phyloP scores from a whole-genome alignment of 495 filamentous ascomycete genomes.

The Rusavskia elegans region DNA sequence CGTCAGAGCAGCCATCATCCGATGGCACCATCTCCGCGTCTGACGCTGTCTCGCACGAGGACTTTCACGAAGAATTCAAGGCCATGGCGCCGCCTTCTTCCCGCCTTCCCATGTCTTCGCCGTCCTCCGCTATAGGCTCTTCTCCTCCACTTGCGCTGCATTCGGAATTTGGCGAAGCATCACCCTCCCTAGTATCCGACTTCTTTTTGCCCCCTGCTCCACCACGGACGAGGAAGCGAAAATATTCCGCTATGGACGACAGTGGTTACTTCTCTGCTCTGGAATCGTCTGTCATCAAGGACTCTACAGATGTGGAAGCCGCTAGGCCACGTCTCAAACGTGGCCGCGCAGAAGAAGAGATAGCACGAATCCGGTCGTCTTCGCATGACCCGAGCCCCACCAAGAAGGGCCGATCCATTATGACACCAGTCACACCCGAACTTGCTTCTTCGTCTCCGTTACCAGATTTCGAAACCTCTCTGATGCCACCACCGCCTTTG shows the following conservation, averaged over 20 bases:
- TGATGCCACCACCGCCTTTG: slow-evolving; percentile 55
- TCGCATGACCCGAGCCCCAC: slow-evolving; percentile 78
- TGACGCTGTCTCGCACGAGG: slow-evolving; percentile 55
- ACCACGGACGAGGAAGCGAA: slow-evolving; percentile 51
- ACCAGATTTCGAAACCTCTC: slow-evolving; percentile 33
- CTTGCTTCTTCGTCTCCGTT: slow-evolving; percentile 45
- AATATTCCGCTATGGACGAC: slow-evolving; percentile 67
- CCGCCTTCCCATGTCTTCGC: slow-evolving; percentile 36
- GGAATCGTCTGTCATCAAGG: slow-evolving; percentile 74
- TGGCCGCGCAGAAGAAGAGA: slow-evolving; percentile 88
- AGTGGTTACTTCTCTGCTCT: slow-evolving; percentile 95
- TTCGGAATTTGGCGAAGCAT: slow-evolving; percentile 46
- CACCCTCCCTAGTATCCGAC: slow-evolving; percentile 57
- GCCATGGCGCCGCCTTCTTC: slow-evolving; percentile 16
- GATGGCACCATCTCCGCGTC: slow-evolving; percentile 91
- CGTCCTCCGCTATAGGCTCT: slow-evolving; percentile 55
- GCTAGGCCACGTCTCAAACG: slow-evolving; percentile 67
- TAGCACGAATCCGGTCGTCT: slow-evolving; percentile 80
- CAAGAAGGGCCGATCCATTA: slow-evolving; percentile 31
- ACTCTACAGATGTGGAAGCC: slow-evolving; percentile 53
- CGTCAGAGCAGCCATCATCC: slow-evolving; percentile 54
- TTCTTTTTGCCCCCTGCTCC: slow-evolving; percentile 34
- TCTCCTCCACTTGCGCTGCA: slow-evolving; percentile 72
- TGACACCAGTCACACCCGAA: slow-evolving; percentile 26
- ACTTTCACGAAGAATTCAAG: slow-evolving; percentile 32